A percentile compares a stretch with the other conserved stretches of the same genome.
These are phyloP conservation scores for Backusella westeae DNA, from an alignment of 192 early-diverging fungal species.

Conservation along the genomic window DNA sequence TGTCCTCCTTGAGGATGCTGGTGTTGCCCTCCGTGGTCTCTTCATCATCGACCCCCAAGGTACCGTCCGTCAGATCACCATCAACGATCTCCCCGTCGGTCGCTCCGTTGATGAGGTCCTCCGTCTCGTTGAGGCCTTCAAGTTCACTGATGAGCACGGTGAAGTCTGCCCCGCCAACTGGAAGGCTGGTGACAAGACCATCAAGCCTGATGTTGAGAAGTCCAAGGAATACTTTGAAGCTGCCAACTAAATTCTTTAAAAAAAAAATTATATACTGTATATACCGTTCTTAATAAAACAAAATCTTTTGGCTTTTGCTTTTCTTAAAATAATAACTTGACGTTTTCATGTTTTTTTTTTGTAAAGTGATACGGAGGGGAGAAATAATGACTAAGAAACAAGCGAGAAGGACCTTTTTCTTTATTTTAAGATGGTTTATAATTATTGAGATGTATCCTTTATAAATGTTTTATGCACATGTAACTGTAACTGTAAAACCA, in stretches of 20 bases:
- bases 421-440: no score
- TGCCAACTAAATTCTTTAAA: conserved; percentile 19
- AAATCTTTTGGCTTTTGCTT: background rate
- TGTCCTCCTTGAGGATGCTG: conserved; percentile 77
- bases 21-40: conserved; percentile 79
- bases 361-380: no score
- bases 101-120: conserved; percentile 84
- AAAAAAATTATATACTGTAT: conserved; percentile 5
- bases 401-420: no score
- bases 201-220: conserved; percentile 66
- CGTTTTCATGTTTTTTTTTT: no score
- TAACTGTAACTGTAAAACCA: background rate
- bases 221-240: conserved; percentile 69
- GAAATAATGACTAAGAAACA: no score
- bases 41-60: conserved; percentile 92
- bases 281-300: background rate
- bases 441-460: no score
- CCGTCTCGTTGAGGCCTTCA: conserved; percentile 87
- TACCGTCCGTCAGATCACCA: conserved; percentile 78
- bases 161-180: conserved; percentile 84
- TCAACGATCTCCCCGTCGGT: conserved; percentile 90
- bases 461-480: no score
- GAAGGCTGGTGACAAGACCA: conserved; percentile 70
- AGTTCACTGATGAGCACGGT: conserved; percentile 86
- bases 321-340: background rate